Evolutionary conservation across 805 yeast genomes (phyloP), one percentile per base, ranked within the genome.

Genomic region (Tanozyma kutaoensis): DNA sequence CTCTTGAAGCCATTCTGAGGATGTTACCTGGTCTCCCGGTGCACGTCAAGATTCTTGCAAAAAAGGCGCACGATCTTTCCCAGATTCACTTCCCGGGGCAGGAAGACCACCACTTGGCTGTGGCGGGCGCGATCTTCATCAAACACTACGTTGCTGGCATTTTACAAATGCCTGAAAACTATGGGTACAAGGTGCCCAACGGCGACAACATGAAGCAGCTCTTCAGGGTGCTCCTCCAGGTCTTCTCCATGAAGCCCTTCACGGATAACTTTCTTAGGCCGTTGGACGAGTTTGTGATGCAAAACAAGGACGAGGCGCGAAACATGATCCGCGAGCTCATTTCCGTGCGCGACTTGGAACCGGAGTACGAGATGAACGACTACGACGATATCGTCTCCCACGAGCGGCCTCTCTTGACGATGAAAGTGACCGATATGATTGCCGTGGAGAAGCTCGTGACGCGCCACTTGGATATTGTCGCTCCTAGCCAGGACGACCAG

Each of bases 221-320:
- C 25, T 53, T 72, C 18, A 64, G 72, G 30, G 69, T 78, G 8
- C 40, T 82, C 27, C 55, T 66, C 18, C 93, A 81, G 46, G 47
- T 79, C 20, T 74, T 78, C 14, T 48, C 72, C 4, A 72, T 82
- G 73, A 62, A 66, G 34, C 70, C 80, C 2, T 82, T 84, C 51
- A 68, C 66, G 10, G 73, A 78, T 37, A 69, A 75, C 25, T 82
- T 72, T 46, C 50, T 82, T 38, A 85, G 79, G 43, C 93, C 94
- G 1, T 57, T 82, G 43, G 80, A 80, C 46, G 86, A 78, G 24
- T 80, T 70, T 42, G 64, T 84, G 23, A 60, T 56, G 27, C 54
- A 66, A 10, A 62, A 72, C 7, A 51, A 56, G 5, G 72, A 60
- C 6, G 54, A 61, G 9, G 60, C 72, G 24, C 51, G 66, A 20